Percentiles rank a stretch among this genome's conserved stretches.
These are phyloP conservation scores for Plasmodium gallinaceum DNA, from an alignment of 169 alveolate genomes.

Conservation along the genomic window DNA sequence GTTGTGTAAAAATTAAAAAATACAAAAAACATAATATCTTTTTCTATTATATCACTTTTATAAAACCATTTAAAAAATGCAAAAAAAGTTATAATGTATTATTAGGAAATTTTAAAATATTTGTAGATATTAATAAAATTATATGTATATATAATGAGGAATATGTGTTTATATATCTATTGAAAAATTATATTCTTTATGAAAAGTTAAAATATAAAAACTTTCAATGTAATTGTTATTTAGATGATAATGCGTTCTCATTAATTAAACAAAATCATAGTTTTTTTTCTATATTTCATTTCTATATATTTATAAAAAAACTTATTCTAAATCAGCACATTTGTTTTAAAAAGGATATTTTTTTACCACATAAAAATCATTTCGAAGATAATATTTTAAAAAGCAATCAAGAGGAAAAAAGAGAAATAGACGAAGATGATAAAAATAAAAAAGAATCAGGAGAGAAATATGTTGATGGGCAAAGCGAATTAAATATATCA, in stretches of 20 bases:
- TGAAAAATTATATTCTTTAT: constrained; percentile 42
- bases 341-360: not conserved
- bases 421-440: not conserved
- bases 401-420: not conserved
- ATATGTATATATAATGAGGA: constrained; percentile 38
- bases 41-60: constrained; percentile 26
- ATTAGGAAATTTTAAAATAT: constrained; percentile 20
- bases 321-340: not conserved
- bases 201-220: constrained; percentile 38
- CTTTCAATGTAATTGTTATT: constrained; percentile 4
- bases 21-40: not conserved
- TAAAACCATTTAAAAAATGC: constrained; percentile 15
- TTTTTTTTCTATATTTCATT: constrained; percentile 40
- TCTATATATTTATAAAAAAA: constrained; percentile 14
- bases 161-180: constrained; percentile 19
- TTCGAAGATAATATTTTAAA: not conserved
- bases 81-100: constrained; percentile 11
- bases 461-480: not conserved
- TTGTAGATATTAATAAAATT: constrained; percentile 14
- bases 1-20: constrained; percentile 11
- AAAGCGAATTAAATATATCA: not conserved
- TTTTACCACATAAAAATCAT: too few species aligned
- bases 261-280: constrained; percentile 2
- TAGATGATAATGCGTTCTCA: constrained; percentile 2
- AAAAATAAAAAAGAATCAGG: not conserved